These are phyloP conservation scores for Podospora sp. DNA, from an alignment of 495 filamentous ascomycete species.

Conservation along the genomic window DNA sequence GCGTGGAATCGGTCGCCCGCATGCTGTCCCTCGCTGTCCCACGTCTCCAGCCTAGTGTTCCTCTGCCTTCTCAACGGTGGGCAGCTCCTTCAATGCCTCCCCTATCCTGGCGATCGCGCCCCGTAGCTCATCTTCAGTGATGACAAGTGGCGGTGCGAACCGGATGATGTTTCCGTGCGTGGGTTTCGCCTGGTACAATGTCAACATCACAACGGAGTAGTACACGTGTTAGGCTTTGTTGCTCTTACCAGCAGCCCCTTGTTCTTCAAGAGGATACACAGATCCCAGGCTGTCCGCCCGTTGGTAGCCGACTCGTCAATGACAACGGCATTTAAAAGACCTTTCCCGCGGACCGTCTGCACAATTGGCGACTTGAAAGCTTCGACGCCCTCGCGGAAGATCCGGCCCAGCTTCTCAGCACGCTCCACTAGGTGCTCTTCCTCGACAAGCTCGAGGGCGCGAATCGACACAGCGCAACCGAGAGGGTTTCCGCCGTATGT, in stretches of 20 bases:
- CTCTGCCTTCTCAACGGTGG: conserved; percentile 39
- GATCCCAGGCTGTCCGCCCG: conserved; percentile 92
- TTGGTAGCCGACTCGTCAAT: conserved; percentile 88
- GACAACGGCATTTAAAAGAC: conserved; percentile 92
- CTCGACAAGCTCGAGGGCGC: conserved; percentile 89
- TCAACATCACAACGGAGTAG: not conserved
- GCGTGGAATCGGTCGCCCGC: not conserved
- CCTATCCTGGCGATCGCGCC: conserved; percentile 73
- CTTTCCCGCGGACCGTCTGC: conserved; percentile 84
- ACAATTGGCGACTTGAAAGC: conserved; percentile 77
- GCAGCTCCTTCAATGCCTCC: conserved; percentile 70
- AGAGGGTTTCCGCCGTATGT: conserved; percentile 98
- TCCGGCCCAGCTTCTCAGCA: conserved; percentile 74
- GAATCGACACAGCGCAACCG: conserved; percentile 94
- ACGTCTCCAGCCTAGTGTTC: conserved; percentile 26
- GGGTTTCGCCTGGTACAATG: conserved; percentile 78
- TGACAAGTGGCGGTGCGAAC: conserved; percentile 85
- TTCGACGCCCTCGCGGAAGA: conserved; percentile 79
- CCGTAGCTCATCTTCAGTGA: conserved; percentile 82
- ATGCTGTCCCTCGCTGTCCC: not conserved
- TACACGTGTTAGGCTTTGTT: not conserved
- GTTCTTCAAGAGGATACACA: conserved; percentile 93
- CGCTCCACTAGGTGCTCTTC: conserved; percentile 86
- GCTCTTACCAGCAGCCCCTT: conserved; percentile 84
- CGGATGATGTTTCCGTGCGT: conserved; percentile 98